A percentile compares a stretch with the other conserved stretches of the same genome.
Conservation (phyloP, 2,329 filamentous ascomycete species). For the Fusarium equiseti region DNA sequence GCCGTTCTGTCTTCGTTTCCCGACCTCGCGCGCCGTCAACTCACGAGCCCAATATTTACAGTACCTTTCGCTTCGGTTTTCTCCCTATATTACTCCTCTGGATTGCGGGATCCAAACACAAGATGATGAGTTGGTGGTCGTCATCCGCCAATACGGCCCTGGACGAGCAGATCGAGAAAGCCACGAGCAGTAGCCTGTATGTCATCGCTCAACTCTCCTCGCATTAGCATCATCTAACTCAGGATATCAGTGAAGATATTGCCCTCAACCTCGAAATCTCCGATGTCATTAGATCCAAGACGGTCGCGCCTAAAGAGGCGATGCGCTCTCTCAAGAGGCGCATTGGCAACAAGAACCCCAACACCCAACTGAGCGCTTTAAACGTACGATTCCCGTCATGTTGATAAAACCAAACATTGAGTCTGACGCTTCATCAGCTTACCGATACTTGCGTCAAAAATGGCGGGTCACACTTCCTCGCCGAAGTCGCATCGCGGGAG, state of each 20-base stretch:
- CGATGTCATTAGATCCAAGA: conserved; percentile 96
- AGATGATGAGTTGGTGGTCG: conserved; percentile 96
- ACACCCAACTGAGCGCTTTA: conserved; percentile 93
- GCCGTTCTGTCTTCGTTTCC: conserved; percentile 22
- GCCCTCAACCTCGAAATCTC: conserved; percentile 98
- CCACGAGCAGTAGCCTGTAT: conserved; percentile 93
- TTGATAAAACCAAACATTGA: background rate
- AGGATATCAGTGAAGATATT: conserved; percentile 82
- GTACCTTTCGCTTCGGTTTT: background rate
- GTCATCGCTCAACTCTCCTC: conserved; percentile 28
- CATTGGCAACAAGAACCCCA: conserved; percentile 97
- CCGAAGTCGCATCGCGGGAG: conserved; percentile 94
- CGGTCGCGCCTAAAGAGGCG: conserved; percentile 95
- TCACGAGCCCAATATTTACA: background rate
- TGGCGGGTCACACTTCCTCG: conserved; percentile 92
- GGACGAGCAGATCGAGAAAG: conserved; percentile 96
- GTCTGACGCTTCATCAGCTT: conserved; percentile 65
- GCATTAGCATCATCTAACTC: conserved; percentile 22
- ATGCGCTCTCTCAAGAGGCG: conserved; percentile 96
- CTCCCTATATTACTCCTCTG: conserved; percentile 1
- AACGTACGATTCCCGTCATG: conserved; percentile 68
- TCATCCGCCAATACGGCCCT: conserved; percentile 89
- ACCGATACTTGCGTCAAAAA: conserved; percentile 99
- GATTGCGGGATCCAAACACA: conserved; percentile 35
- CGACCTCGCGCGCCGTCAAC: conserved; percentile 10